Percentiles rank a stretch among this genome's conserved stretches.
These are phyloP conservation scores for Fusarium secorum DNA, from an alignment of 2,329 filamentous ascomycete species.

Conservation along the genomic window DNA sequence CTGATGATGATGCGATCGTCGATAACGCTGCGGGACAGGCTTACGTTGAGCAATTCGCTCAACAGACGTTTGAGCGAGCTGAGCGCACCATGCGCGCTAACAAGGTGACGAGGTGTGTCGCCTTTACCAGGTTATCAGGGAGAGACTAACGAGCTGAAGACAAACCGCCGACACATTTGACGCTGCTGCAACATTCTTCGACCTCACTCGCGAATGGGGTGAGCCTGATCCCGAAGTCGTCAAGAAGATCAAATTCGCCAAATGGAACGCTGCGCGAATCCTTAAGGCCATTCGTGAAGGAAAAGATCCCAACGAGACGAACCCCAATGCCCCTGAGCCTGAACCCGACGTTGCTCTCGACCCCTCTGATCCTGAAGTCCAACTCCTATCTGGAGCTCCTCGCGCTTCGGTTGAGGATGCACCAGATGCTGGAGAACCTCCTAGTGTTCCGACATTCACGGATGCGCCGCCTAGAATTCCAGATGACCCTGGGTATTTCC, in stretches of 20 bases:
- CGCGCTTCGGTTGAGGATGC: conserved; percentile 62
- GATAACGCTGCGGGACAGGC: conserved; percentile 89
- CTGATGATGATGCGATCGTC: conserved; percentile 80
- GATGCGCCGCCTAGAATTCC: conserved; percentile 39
- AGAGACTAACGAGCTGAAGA: conserved; percentile 52
- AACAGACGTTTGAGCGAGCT: conserved; percentile 85
- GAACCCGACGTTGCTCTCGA: conserved; percentile 60
- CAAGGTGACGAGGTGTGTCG: conserved; percentile 76
- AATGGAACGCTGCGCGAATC: conserved; percentile 93
- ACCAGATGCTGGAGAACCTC: conserved; percentile 53
- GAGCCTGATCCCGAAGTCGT: conserved; percentile 75
- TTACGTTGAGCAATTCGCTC: conserved; percentile 92
- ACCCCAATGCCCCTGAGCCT: conserved; percentile 70
- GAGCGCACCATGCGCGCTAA: conserved; percentile 83
- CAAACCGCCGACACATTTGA: conserved; percentile 95
- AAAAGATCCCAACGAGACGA: conserved; percentile 89
- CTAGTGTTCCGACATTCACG: conserved; percentile 40
- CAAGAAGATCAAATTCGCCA: conserved; percentile 93
- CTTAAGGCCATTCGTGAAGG: conserved; percentile 89
- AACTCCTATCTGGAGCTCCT: conserved; percentile 52
- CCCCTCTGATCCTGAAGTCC: conserved; percentile 71
- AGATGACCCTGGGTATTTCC: conserved; percentile 48
- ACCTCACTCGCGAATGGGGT: conserved; percentile 86
- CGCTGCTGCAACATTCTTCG: conserved; percentile 90
- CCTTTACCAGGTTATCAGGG: rapidly evolving